phyloP scores from a whole-genome alignment of 176 grass and related monocot genomes.

The Eragrostis curvula region DNA sequence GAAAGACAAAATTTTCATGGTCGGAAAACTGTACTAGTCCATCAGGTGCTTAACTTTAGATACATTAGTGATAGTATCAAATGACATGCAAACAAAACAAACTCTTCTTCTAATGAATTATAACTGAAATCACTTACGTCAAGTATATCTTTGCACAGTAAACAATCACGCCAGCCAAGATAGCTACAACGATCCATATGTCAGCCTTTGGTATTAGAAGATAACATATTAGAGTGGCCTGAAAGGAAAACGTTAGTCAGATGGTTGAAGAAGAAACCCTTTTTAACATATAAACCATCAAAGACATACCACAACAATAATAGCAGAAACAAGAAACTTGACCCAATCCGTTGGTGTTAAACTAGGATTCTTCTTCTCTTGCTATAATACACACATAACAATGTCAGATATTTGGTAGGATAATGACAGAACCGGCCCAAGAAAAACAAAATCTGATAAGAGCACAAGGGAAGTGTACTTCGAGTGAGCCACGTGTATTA shows the following conservation, averaged over 20 bases:
- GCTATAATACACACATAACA: slow-evolving; percentile 50
- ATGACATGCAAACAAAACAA: neutral
- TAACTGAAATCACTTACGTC: slow-evolving; percentile 53
- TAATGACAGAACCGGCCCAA: slow-evolving; percentile 20
- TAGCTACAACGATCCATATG: slow-evolving; percentile 76
- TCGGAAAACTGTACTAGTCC: neutral
- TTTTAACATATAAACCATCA: neutral
- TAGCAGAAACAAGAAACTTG: slow-evolving; percentile 88
- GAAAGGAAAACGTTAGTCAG: slow-evolving; percentile 44
- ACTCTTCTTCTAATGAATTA: neutral
- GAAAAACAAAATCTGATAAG: neutral
- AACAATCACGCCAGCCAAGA: slow-evolving; percentile 84
- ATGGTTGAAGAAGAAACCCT: neutral
- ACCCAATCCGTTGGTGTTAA: slow-evolving; percentile 99
- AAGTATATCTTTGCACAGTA: slow-evolving; percentile 97
- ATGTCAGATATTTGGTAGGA: neutral
- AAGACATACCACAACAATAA: slow-evolving; percentile 79
- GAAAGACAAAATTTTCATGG: neutral
- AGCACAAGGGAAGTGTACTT: neutral
- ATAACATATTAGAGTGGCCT: slow-evolving; percentile 86
- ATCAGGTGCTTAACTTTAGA: neutral
- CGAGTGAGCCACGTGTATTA: slow-evolving; percentile 37
- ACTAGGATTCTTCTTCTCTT: slow-evolving; percentile 97
- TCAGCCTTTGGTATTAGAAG: slow-evolving; percentile 97
- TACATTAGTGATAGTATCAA: neutral